Conservation (phyloP, 75 land plant genomes). For the Adiantum capillusveneris region DNA sequence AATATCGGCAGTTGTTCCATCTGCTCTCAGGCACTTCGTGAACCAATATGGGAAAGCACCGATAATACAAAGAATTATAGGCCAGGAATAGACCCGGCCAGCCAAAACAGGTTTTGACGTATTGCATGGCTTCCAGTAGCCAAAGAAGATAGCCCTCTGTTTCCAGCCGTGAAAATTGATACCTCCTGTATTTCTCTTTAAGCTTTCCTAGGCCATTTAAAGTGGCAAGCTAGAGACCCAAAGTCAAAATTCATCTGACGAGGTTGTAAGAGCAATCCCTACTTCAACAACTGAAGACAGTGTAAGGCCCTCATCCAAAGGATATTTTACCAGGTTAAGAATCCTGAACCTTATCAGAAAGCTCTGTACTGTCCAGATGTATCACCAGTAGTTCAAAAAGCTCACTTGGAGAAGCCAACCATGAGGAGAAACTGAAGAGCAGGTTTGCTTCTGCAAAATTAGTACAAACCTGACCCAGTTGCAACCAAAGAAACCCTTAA, state of each 20-base stretch:
- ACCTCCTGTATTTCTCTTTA: neutral
- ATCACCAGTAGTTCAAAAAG: conserved; percentile 25
- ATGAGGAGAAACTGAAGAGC: neutral
- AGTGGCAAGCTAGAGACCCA: neutral
- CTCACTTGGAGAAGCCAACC: conserved; percentile 2
- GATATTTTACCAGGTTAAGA: conserved; percentile 12
- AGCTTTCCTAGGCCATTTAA: neutral
- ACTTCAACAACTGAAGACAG: conserved; percentile 30
- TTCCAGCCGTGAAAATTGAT: neutral
- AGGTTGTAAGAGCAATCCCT: conserved; percentile 9
- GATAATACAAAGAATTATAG: no score
- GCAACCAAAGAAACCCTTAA: conserved; percentile 23
- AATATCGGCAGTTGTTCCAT: no score
- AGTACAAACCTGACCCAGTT: conserved; percentile 1
- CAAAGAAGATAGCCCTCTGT: no score
- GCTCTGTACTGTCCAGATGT: conserved; percentile 19
- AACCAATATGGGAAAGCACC: no score
- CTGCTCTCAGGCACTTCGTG: no score
- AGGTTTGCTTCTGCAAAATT: neutral
- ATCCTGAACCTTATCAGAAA: conserved; percentile 19
- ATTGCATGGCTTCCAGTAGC: neutral
- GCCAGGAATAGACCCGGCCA: no score
- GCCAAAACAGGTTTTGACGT: neutral
- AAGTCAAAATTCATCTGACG: neutral
- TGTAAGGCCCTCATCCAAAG: conserved; percentile 6